These are phyloP conservation scores for Tricladium varicosporioides DNA, from an alignment of 2,329 filamentous ascomycete genomes.

Conservation along the genomic window DNA sequence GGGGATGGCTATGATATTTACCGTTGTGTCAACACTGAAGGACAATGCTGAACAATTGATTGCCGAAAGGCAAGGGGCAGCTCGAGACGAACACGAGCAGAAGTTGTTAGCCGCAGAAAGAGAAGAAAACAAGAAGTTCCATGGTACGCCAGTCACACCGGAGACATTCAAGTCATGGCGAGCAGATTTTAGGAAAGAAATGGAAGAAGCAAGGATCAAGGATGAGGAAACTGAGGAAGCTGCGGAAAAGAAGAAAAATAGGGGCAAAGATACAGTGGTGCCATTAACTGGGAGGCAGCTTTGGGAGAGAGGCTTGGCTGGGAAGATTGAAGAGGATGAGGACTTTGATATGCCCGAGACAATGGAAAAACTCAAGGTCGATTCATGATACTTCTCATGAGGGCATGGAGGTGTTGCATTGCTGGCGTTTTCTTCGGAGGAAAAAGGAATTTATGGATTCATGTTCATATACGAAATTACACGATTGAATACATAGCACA, in stretches of 20 bases:
- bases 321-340: slow-evolving; percentile 64
- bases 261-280: slow-evolving; percentile 69
- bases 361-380: slow-evolving; percentile 67
- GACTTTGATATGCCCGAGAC: slow-evolving; percentile 59
- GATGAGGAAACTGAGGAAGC: slow-evolving; percentile 73
- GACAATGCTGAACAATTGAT: slow-evolving; percentile 88
- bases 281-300: slow-evolving; percentile 72
- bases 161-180: slow-evolving; percentile 86
- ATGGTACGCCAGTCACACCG: slow-evolving; percentile 82
- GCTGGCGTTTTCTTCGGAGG: slow-evolving; percentile 12
- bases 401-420: slow-evolving; percentile 15
- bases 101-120: slow-evolving; percentile 62
- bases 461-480: background rate
- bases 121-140: slow-evolving; percentile 95
- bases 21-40: slow-evolving; percentile 81
- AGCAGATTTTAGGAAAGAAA: slow-evolving; percentile 72
- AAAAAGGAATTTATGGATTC: background rate
- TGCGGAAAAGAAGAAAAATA: slow-evolving; percentile 79
- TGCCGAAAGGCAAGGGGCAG: slow-evolving; percentile 65
- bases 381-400: slow-evolving; percentile 35
- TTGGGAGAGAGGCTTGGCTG: slow-evolving; percentile 72
- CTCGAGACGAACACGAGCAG: slow-evolving; percentile 57
- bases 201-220: slow-evolving; percentile 67
- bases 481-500: background rate
- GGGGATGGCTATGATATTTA: slow-evolving; percentile 97